A percentile compares a stretch with the other conserved stretches of the same genome.
Conservation (phyloP, 2,329 filamentous ascomycete genomes). For the Arthrobotrys sphaeroides region DNA sequence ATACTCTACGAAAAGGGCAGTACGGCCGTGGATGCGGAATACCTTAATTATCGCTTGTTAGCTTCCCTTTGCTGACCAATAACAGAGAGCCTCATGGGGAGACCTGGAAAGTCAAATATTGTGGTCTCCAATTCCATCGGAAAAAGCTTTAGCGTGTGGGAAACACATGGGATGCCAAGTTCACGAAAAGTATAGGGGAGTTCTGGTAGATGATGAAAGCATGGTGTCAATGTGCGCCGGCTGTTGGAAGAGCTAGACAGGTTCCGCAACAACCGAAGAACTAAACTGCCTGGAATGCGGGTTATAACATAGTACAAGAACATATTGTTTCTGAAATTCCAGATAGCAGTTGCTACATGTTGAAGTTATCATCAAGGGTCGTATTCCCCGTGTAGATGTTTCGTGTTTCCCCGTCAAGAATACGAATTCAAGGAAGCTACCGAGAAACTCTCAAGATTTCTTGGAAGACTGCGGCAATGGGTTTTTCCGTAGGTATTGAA, state of each 20-base stretch:
- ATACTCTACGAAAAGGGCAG: conserved; percentile 24
- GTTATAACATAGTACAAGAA: no score
- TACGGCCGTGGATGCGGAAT: conserved; percentile 29
- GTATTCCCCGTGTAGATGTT: not conserved
- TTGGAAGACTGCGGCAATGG: not conserved
- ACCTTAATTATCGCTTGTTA: conserved; percentile 21
- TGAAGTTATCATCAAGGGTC: not conserved
- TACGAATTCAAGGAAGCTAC: not conserved
- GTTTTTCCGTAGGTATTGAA: not conserved
- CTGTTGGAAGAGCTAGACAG: conserved; percentile 7
- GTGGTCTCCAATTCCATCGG: not conserved
- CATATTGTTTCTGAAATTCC: no score
- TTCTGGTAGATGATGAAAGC: conserved; percentile 26
- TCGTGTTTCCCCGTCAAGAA: not conserved
- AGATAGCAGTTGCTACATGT: not conserved
- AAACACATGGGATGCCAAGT: conserved; percentile 6
- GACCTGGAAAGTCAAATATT: not conserved
- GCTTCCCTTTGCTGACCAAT: conserved; percentile 8
- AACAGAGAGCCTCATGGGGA: not conserved
- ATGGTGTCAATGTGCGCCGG: conserved; percentile 48
- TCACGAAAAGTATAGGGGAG: not conserved
- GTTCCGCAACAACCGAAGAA: no score
- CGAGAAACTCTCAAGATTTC: not conserved
- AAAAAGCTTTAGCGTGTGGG: conserved; percentile 4
- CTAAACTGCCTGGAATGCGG: no score